Evolutionary conservation across 164 flowering plant species (phyloP).

Genomic region (Tinospora cordifolia): DNA sequence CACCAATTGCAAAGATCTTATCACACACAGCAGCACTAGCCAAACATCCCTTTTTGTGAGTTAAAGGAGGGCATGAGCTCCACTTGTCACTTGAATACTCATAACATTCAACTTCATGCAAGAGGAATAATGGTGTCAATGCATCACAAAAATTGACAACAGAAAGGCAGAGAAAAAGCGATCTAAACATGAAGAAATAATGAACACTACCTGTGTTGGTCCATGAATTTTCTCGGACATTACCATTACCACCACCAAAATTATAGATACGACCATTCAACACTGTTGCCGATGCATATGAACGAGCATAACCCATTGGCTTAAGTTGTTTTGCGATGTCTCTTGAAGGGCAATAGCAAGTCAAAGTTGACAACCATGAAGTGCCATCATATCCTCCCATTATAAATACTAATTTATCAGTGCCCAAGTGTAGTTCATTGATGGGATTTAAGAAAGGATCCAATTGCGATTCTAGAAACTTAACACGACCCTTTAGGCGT

Average conservation of each 20-base stretch:
- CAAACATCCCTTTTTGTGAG: slow-evolving; percentile 51
- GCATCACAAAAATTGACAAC: not conserved
- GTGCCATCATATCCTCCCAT: slow-evolving; percentile 74
- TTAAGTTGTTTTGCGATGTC: slow-evolving; percentile 40
- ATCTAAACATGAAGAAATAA: slow-evolving; percentile 1
- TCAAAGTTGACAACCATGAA: slow-evolving; percentile 52
- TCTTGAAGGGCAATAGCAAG: slow-evolving; percentile 46
- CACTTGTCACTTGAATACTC: slow-evolving; percentile 37
- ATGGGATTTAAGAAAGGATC: slow-evolving; percentile 9
- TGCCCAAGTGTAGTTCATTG: slow-evolving; percentile 23
- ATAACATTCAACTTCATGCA: slow-evolving; percentile 66
- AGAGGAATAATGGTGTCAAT: not conserved
- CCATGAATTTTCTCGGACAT: slow-evolving; percentile 31
- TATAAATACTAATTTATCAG: slow-evolving; percentile 38
- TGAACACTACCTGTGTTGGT: slow-evolving; percentile 62
- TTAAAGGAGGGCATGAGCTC: slow-evolving; percentile 48
- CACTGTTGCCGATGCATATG: slow-evolving; percentile 50
- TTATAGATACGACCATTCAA: slow-evolving; percentile 49
- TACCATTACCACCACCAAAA: slow-evolving; percentile 69
- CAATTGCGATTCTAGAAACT: slow-evolving; percentile 30
- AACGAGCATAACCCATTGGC: slow-evolving; percentile 58
- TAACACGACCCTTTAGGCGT: slow-evolving; percentile 31
- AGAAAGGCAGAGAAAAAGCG: not conserved
- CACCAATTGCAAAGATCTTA: slow-evolving; percentile 80
- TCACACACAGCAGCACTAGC: slow-evolving; percentile 47